Evolutionary conservation across 352 stramenopile genomes (phyloP).

Genomic region (Globisporangium cystogenes): DNA sequence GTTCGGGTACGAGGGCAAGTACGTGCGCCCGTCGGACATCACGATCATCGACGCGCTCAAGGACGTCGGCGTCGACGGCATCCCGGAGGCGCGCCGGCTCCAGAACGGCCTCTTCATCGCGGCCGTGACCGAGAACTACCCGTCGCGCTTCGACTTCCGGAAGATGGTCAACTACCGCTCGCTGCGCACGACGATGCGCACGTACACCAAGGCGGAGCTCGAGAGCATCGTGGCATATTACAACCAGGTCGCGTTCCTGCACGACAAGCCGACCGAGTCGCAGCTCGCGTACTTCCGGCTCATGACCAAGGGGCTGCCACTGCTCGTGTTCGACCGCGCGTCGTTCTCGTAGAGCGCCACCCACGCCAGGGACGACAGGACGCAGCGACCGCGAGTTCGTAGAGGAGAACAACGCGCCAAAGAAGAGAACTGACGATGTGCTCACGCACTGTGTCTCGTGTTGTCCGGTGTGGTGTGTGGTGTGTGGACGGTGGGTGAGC

Average conservation of each 20-base stretch:
- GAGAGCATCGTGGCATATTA: constrained; percentile 76
- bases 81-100: constrained; percentile 52
- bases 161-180: constrained; percentile 77
- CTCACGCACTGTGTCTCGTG: background rate
- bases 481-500: too few relatives aligned
- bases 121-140: constrained; percentile 82
- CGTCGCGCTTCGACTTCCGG: constrained; percentile 71
- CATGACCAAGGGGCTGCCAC: constrained; percentile 81
- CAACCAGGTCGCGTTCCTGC: constrained; percentile 48
- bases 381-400: background rate
- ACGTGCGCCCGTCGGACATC: constrained; percentile 71
- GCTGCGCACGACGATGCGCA: constrained; percentile 68
- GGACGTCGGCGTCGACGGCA: constrained; percentile 61
- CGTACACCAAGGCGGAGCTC: constrained; percentile 77
- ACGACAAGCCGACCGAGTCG: constrained; percentile 61
- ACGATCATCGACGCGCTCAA: constrained; percentile 74
- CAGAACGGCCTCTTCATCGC: constrained; percentile 79
- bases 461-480: too few relatives aligned
- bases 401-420: background rate
- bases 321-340: constrained; percentile 77
- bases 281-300: constrained; percentile 79
- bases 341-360: constrained; percentile 61
- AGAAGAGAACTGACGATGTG: background rate
- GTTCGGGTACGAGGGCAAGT: constrained; percentile 80
- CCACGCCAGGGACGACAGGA: background rate